Base-by-base conservation (phyloP, 2,329 filamentous ascomycete genomes). In the Pseudogymnoascus sp. region DNA sequence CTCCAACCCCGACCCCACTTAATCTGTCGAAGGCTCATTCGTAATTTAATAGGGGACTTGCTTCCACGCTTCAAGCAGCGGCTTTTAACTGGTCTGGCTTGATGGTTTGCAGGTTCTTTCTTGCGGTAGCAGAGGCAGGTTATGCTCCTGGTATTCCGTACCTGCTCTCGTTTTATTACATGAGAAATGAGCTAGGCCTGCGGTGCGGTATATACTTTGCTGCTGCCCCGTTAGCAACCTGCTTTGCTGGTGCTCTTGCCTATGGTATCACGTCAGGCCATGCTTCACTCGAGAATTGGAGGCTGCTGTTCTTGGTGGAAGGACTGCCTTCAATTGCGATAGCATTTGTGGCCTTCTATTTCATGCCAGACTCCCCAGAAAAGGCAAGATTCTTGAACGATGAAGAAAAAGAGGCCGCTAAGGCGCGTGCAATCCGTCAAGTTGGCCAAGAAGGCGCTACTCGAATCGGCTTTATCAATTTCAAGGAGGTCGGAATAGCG, bases 161-260 rank as follows among this genome's bases (percentile, higher is more conserved):
- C 50, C 73, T 78, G 20, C 69, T 79, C 5, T 76, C 73, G 6
- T 78, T 79, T 67, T 79, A 80, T 66, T 80, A 80, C 62, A 71
- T 74, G 6, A 68, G 79, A 4, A 67, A 73, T 16, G 89, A 92
- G 68, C 76, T 92, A 8, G 89, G 88, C 1, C 80, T 89, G 62
- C 79, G 89, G 25, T 87, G 84, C 14, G 88, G 87, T 8, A 75
- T 92, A 5, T 89, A 90, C 71, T 80, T 92, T 61, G 86, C 74
- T 67, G 73, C 75, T 14, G 86, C 85, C 0, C 86, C 87, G 1
- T 75, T 89, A 12, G 86, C 86, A 3, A 89, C 85, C 54, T 86
- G 83, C 4, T 90, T 89, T 67, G 85, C 86, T 0, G 86, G 86
- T 1, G 86, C 86, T 2, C 73, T 88, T 6, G 86, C 86, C 1